Percentiles rank a stretch among this genome's conserved stretches.
Conservation (phyloP, 176 grass and related monocot species). For the Guadua angustifolia region DNA sequence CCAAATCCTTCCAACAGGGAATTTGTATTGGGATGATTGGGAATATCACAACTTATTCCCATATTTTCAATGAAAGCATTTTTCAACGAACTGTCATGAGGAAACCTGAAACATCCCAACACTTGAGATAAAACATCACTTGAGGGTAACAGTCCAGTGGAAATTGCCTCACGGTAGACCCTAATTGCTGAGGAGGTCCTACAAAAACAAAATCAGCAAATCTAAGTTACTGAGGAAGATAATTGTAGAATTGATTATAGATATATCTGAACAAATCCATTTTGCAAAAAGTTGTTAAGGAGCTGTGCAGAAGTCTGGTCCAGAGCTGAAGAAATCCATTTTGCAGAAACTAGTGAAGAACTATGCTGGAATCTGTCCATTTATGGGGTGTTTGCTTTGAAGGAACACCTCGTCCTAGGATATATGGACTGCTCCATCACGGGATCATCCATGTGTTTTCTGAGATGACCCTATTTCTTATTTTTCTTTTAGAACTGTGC, state of each 20-base stretch:
- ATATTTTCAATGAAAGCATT: slow-evolving; percentile 75
- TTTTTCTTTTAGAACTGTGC: too few relatives aligned
- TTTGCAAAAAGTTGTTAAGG: too few relatives aligned
- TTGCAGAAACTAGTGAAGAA: too few relatives aligned
- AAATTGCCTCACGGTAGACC: slow-evolving; percentile 75
- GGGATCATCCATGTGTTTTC: too few relatives aligned
- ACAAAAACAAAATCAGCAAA: slow-evolving; percentile 36
- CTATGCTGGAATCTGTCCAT: too few relatives aligned
- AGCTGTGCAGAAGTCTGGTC: too few relatives aligned
- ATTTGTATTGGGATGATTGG: slow-evolving; percentile 68
- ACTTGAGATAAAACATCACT: slow-evolving; percentile 93
- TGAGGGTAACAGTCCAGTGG: slow-evolving; percentile 61
- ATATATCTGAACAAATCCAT: not conserved
- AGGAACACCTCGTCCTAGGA: too few relatives aligned
- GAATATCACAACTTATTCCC: slow-evolving; percentile 72
- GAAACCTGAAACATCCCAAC: slow-evolving; percentile 91
- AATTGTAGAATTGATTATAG: not conserved
- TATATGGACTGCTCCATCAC: too few relatives aligned
- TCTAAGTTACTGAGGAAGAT: slow-evolving; percentile 14
- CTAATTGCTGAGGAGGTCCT: slow-evolving; percentile 84
- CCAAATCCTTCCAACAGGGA: slow-evolving; percentile 89
- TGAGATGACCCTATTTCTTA: too few relatives aligned
- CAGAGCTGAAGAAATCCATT: too few relatives aligned
- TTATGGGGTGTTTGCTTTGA: too few relatives aligned
- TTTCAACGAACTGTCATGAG: slow-evolving; percentile 65